Percentiles rank a stretch among this genome's conserved stretches.
Conservation (phyloP, 164 flowering plant genomes). For the Protea cynaroides region DNA sequence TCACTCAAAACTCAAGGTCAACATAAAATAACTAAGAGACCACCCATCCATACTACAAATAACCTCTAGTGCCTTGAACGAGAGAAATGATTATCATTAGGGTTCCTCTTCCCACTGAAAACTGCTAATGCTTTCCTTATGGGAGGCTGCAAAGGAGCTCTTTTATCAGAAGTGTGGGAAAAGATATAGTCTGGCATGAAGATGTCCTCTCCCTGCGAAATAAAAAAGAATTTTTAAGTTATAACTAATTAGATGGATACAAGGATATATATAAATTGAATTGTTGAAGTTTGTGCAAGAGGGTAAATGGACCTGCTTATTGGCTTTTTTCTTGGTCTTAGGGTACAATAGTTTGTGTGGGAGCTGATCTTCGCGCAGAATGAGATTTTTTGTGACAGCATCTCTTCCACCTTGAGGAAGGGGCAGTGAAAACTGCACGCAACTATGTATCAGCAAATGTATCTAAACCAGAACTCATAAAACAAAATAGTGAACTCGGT, state of each 20-base stretch:
- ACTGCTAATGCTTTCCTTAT: slow-evolving; percentile 64
- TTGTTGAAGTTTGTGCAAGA: not conserved
- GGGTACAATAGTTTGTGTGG: slow-evolving; percentile 77
- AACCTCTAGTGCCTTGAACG: slow-evolving; percentile 33
- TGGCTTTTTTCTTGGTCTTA: slow-evolving; percentile 65
- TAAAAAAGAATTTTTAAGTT: not conserved
- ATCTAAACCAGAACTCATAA: no score
- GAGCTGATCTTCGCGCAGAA: slow-evolving; percentile 94
- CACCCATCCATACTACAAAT: not conserved
- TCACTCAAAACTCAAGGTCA: no score
- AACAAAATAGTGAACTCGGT: no score
- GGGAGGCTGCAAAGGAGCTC: slow-evolving; percentile 65
- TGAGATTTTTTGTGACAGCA: slow-evolving; percentile 71
- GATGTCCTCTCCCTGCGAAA: slow-evolving; percentile 49
- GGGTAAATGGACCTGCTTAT: slow-evolving; percentile 39
- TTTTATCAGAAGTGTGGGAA: slow-evolving; percentile 45
- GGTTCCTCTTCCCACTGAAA: slow-evolving; percentile 73
- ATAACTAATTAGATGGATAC: not conserved
- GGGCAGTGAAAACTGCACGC: slow-evolving; percentile 80
- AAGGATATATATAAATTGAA: not conserved
- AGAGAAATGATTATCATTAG: slow-evolving; percentile 80
- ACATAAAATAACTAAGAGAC: no score
- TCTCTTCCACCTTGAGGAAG: slow-evolving; percentile 94
- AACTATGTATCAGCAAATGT: not conserved
- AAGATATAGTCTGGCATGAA: slow-evolving; percentile 42